Evolutionary conservation across 306 rosid genomes (phyloP), one percentile per base, ranked within the genome.

Genomic region (Vicia villosa): DNA sequence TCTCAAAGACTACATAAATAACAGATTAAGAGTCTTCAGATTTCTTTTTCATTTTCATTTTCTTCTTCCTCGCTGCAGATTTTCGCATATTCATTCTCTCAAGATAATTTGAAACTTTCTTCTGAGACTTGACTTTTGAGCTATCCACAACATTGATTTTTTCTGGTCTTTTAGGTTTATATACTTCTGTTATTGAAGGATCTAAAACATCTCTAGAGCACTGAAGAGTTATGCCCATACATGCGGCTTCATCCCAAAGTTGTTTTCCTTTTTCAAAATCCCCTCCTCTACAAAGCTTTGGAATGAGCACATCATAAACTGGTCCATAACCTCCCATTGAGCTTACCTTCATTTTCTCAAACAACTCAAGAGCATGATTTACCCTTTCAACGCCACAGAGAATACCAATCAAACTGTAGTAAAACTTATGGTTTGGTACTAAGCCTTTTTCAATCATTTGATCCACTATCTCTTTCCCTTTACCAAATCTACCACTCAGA

Each of bases 231-330:
- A 89, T 66, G n/a, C 95, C 95, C 91, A 83, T 74, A 10, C 50
- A 14, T 13, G 36, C 22, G 46, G 95, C 98, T 67, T 92, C 96
- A 36, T 87, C 83, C 96, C 96, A 92, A 16, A 87, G 92, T 69
- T 87, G 83, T 70, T 77, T 86, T 17, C 95, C 98, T 79, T 81
- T 89, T 45, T 77, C 91, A 71, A 87, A 87, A 68, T 77, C 83
- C 52, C 98, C 95, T 74, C 86, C 92, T 64, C 78, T 78, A 55
- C 89, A 87, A 30, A 89, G 80, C 78, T 89, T 92, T 43, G 95
- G 90, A 63, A 92, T 92, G 47, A 92, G 88, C 60, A 87, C 86
- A 73, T 89, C 95, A 83, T 92, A 92, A 80, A 92, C 86, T 3
- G 91, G 96, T 40, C 95, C 88, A 64, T 87, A 81, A 67, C 88